Base-by-base conservation (phyloP, 2,329 filamentous ascomycete species). In the Colletotrichum sojae region DNA sequence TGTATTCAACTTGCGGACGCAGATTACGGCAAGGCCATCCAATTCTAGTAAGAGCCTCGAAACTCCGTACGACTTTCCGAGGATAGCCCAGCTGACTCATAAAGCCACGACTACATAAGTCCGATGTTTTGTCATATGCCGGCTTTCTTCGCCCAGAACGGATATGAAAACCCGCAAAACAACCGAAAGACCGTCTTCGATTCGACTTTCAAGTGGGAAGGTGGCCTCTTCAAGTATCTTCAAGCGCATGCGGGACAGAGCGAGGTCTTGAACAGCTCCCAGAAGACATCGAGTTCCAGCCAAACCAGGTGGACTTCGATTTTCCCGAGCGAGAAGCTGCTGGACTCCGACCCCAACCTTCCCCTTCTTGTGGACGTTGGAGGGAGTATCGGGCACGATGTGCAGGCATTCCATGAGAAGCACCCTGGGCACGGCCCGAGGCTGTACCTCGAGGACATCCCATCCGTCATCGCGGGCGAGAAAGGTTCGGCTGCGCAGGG, bases 321-420 rank as follows among this genome's bases (percentile, higher is more conserved):
- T 10, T 63, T 48, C 40, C 64, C 64, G n/a, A 49, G 43, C 4
- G 31, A 46, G 13, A 55, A 6, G 1, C 51, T 63, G 1, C 13
- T 49, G 9, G 58, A 43, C 5, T 31, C 6, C 4, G 57, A 67
- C 10, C 10, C 63, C 20, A 43, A 16, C 3, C 25, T 55, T 2
- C 64, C 64, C 9, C 51, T 67, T 9, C 58, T 63, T 4, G 64
- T 67, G 2, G 51, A 67, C 6, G 59, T 67, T n/a, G 58, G 58
- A n/a, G 64, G 64, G 0, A 67, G 43, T 9, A 16, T 56, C 8
- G 58, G 58, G 5, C 58, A 67, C 20, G 64, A 67, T 31, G 9
- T 67, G 6, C 51, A 63, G 20, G 36, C 27, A 3, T 67, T 67
- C 18, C 16, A 45, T 8, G 58, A 56, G 10, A 22, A 20, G 4